Percentiles rank a stretch among this genome's conserved stretches.
Conservation (phyloP, 345 rosid genomes). For the Corymbia maculata region DNA sequence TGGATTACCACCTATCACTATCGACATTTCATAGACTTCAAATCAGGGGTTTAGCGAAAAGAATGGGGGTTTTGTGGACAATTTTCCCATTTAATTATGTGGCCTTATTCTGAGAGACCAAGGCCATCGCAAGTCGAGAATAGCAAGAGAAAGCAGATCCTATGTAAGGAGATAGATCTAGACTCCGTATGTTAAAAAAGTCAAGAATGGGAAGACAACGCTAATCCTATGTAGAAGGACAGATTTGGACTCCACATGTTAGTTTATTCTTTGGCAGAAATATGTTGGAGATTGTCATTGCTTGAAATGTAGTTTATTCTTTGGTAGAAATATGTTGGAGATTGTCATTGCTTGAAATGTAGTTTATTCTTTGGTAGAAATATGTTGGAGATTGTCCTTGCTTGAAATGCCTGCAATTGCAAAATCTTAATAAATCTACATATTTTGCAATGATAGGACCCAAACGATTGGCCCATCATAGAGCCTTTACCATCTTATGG, state of each 20-base stretch:
- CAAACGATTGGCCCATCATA: slow-evolving; percentile 82
- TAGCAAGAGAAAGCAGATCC: neutral
- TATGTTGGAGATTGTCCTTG: neutral
- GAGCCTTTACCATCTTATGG: slow-evolving; percentile 97
- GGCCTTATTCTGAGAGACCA: neutral
- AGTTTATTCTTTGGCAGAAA: neutral
- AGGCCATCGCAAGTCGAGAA: neutral
- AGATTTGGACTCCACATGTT: neutral
- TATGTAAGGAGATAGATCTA: neutral
- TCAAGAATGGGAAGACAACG: neutral
- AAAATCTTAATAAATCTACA: neutral
- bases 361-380: neutral
- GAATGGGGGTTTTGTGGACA: neutral
- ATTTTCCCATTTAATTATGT: neutral
- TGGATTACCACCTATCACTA: neutral
- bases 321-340: neutral
- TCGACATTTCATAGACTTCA: neutral
- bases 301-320: neutral
- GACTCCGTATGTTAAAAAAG: neutral
- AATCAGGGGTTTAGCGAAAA: neutral
- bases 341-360: neutral
- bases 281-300: neutral
- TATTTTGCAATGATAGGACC: slow-evolving; percentile 30
- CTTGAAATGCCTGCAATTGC: neutral
- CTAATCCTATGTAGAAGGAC: neutral